Evolutionary conservation across 352 stramenopile species (phyloP).

Genomic region (Globisporangium irregulare): DNA sequence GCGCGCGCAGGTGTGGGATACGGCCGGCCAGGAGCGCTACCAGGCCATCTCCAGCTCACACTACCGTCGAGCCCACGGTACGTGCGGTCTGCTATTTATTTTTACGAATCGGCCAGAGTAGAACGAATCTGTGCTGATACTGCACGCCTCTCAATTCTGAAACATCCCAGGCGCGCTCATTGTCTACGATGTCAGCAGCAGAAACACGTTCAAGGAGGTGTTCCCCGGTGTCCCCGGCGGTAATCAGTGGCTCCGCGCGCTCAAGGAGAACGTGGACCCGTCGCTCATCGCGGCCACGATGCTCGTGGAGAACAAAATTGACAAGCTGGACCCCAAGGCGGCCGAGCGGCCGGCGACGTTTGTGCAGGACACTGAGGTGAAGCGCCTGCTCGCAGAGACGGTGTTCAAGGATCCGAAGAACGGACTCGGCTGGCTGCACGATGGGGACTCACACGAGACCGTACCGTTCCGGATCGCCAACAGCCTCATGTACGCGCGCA

Average conservation of each 20-base stretch:
- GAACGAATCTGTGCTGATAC: not conserved
- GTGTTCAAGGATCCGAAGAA: slow-evolving; percentile 51
- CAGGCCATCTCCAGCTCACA: slow-evolving; percentile 73
- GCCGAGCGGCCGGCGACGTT: slow-evolving; percentile 35
- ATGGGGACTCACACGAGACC: slow-evolving; percentile 34
- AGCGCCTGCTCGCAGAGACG: slow-evolving; percentile 38
- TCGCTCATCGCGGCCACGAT: slow-evolving; percentile 50
- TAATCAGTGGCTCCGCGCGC: slow-evolving; percentile 56
- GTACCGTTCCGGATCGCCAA: slow-evolving; percentile 58
- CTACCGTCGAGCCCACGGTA: slow-evolving; percentile 55
- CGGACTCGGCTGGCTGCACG: slow-evolving; percentile 54
- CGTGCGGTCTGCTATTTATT: slow-evolving; percentile 12
- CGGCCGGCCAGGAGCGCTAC: slow-evolving; percentile 64
- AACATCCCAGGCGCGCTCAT: slow-evolving; percentile 46
- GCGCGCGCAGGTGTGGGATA: slow-evolving; percentile 71
- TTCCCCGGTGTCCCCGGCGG: slow-evolving; percentile 41
- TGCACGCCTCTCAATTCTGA: not conserved
- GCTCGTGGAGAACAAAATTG: slow-evolving; percentile 76
- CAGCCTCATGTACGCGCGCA: slow-evolving; percentile 64
- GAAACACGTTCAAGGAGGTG: slow-evolving; percentile 67
- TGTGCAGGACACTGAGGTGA: slow-evolving; percentile 48
- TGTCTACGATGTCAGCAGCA: slow-evolving; percentile 63
- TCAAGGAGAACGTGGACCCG: slow-evolving; percentile 64
- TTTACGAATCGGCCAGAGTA: not conserved
- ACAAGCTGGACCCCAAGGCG: slow-evolving; percentile 40